Percentiles rank a stretch among this genome's conserved stretches.
phyloP scores from a whole-genome alignment of 2,329 filamentous ascomycete genomes.

The Pseudogymnoascus sp. region DNA sequence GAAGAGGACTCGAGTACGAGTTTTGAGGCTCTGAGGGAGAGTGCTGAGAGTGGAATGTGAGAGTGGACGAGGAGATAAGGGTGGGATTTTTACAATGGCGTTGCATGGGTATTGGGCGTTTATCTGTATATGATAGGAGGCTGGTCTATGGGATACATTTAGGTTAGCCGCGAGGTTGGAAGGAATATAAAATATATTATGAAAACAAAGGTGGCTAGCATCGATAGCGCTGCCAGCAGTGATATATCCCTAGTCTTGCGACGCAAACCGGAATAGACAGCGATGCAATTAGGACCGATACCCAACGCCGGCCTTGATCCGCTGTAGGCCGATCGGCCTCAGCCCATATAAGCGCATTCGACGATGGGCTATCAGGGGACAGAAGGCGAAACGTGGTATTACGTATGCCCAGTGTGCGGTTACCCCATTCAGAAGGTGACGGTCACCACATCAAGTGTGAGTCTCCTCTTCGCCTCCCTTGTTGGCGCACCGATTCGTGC shows the following conservation, averaged over 20 bases:
- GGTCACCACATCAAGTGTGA: no score
- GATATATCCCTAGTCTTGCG: not conserved
- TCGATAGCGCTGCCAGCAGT: not conserved
- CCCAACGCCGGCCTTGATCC: no score
- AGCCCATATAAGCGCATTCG: no score
- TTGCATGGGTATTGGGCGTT: not conserved
- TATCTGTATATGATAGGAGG: not conserved
- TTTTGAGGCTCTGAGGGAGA: constrained; percentile 25
- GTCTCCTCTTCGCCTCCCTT: no score
- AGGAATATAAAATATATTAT: not conserved
- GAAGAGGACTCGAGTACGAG: constrained; percentile 13
- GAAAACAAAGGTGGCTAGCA: not conserved
- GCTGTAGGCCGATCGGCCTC: no score
- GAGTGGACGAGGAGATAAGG: no score
- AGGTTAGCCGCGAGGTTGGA: not conserved
- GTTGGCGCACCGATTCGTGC: no score
- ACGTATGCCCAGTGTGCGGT: no score
- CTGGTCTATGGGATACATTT: not conserved
- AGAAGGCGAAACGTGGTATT: no score
- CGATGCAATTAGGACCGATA: not conserved
- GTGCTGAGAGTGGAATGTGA: constrained; percentile 24
- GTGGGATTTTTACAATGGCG: not conserved
- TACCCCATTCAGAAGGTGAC: no score
- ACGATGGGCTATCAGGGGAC: no score
- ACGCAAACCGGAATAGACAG: not conserved